A percentile compares a stretch with the other conserved stretches of the same genome.
These are phyloP conservation scores for Endoconidiophora polonica DNA, from an alignment of 2,329 filamentous ascomycete species.

Conservation along the genomic window DNA sequence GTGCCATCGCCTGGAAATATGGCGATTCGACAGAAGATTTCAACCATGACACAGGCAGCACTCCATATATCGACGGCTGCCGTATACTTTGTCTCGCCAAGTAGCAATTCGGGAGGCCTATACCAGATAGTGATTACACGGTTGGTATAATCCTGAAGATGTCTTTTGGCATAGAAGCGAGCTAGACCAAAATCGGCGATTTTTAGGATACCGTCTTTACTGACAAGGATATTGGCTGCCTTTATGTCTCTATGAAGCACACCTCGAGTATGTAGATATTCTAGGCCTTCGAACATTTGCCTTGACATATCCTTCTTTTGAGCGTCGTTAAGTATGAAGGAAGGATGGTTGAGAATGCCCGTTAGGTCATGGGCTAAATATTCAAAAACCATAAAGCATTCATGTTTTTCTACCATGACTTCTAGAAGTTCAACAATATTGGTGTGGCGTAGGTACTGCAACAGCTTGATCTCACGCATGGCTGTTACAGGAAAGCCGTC, in stretches of 20 bases:
- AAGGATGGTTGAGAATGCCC: slow-evolving; percentile 84
- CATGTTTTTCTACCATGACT: slow-evolving; percentile 96
- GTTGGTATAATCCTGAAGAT: slow-evolving; percentile 90
- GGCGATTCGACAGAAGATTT: slow-evolving; percentile 85
- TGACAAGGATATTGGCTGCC: slow-evolving; percentile 91
- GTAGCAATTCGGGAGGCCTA: slow-evolving; percentile 71
- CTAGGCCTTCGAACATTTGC: slow-evolving; percentile 84
- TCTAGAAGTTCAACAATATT: slow-evolving; percentile 76
- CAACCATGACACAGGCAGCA: slow-evolving; percentile 87
- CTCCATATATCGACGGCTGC: slow-evolving; percentile 92
- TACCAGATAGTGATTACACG: slow-evolving; percentile 99
- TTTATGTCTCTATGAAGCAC: slow-evolving; percentile 97
- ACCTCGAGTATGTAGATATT: slow-evolving; percentile 84
- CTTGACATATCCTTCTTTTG: slow-evolving; percentile 88
- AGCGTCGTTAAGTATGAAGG: slow-evolving; percentile 64
- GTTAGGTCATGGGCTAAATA: slow-evolving; percentile 94
- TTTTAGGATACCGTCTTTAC: slow-evolving; percentile 75
- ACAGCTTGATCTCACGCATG: slow-evolving; percentile 75
- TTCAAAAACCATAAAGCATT: slow-evolving; percentile 99
- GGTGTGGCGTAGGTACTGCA: slow-evolving; percentile 68
- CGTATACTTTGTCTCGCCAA: slow-evolving; percentile 81
- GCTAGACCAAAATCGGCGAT: slow-evolving; percentile 92
- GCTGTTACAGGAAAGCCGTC: slow-evolving; percentile 87
- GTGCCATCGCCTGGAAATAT: slow-evolving; percentile 92
- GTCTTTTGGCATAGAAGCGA: slow-evolving; percentile 85